Evolutionary conservation across 495 filamentous ascomycete species (phyloP), one percentile per base, ranked within the genome.

Genomic region (Cercophora newfieldiana): DNA sequence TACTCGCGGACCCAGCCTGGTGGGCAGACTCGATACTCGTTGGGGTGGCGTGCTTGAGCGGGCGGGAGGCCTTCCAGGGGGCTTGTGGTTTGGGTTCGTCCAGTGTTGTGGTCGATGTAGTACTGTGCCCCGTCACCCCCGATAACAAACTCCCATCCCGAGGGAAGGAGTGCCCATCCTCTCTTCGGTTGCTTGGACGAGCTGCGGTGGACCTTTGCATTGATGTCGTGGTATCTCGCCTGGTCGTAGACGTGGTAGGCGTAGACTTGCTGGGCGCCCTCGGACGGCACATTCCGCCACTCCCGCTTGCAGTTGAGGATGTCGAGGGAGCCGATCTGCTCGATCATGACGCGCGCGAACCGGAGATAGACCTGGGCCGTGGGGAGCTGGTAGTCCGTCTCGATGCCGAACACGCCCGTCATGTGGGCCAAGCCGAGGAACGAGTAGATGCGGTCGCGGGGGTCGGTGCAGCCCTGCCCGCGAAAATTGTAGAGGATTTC

Each of bases 161-260:
- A 1, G 3, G 55, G 55, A 18, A 57, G 55, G 5, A 57, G 26
- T 19, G 55, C 55, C 55, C 55, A 57, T 6, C 55, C 55, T 0
- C 25, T 30, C 16, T 57, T 57, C 1, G 55, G 5, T 21, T 57
- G 16, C 1, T 57, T 22, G 29, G 29, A 57, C 26, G 55, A 57
- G 25, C 21, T 30, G 5, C 55, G 55, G 3, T 57, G 55, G 2
- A 57, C 55, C 26, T 57, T 57, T n/a, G 55, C 55, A 16, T 57
- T 29, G n/a, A 57, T 57, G 28, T 57, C 55, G n/a, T 30, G 55
- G 25, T 57, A 57, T 8, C 30, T 57, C 3, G 55, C 18, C 55
- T 57, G 55, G 18, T 57, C 55, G 55, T 57, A 57, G 55, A 57
- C 55, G 28, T 57, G 55, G 55, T 57, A 57, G 24, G 55, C 55